Base-by-base conservation (phyloP, 257 asterid genomes). In the Fraxinus quadrangulata region DNA sequence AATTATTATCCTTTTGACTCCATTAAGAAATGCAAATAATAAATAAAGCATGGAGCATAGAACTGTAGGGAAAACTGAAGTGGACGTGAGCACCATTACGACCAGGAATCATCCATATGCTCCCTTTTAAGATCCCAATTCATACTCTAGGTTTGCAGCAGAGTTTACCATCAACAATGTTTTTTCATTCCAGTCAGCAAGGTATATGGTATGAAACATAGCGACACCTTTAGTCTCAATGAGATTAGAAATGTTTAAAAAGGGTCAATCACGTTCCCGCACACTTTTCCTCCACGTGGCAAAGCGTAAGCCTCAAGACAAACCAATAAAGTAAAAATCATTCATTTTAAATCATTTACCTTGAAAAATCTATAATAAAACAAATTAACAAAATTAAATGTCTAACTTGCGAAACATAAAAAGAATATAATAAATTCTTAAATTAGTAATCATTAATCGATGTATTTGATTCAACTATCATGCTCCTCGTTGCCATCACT, bases 61-160 rank as follows among this genome's bases (percentile, higher is more conserved):
- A 23, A 65, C 56, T 69, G 42, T 65, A 3, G 51, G 30, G 54
- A 73, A 69, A 40, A 66, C 71, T 74, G 24, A 24, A 77, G 13
- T 65, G 28, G 67, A n/a, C 31, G 10, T 9, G 13, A 59, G 28
- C 14, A 59, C 3, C 67, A 59, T 21, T 59, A 54, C 71, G 34
- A 72, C 42, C 31, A 61, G 19, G 36, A 72, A 75, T 28, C 71
- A 65, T 13, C 63, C 3, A 3, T 37, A 47, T 37, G 65, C 63
- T 69, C 69, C 73, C 73, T 63, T 70, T 54, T 14, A 40, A 42
- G 33, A 67, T 37, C 28, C 71, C 56, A 65, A 45, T 47, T 54
- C 31, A 72, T 66, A 71, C 76, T 45, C 33, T 19, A 40, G 51
- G 68, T 40, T 28, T 66, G 39, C 71, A 67, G 49, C 31, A 36